Evolutionary conservation across 2,329 filamentous ascomycete species (phyloP).

Genomic region (Epichloe typhina): DNA sequence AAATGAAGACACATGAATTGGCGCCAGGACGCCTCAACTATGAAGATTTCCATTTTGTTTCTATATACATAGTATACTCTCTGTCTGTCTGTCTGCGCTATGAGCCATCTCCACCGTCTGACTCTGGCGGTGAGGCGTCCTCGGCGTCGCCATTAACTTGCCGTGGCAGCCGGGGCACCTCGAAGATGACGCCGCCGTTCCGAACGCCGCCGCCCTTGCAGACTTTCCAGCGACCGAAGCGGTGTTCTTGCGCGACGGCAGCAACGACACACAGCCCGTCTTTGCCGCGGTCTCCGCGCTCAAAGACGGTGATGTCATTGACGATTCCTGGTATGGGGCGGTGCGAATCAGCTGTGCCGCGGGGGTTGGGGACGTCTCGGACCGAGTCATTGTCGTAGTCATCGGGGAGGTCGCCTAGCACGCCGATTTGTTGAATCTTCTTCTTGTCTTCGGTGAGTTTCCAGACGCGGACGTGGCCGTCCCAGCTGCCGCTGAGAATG

Average conservation of each 20-base stretch:
- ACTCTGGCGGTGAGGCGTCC: constrained; percentile 3
- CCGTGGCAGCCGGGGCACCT: constrained; percentile 45
- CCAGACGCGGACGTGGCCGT: constrained; percentile 74
- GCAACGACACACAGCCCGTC: constrained; percentile 72
- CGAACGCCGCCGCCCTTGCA: constrained; percentile 43
- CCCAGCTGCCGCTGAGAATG: constrained; percentile 87
- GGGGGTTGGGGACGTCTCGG: constrained; percentile 9
- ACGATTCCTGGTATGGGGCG: constrained; percentile 56
- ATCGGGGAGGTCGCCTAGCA: constrained; percentile 35
- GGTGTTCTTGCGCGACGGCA: constrained; percentile 77
- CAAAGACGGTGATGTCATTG: constrained; percentile 80
- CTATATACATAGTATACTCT: not conserved
- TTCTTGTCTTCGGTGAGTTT: constrained; percentile 71
- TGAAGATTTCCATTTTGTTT: not conserved
- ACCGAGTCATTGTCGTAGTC: constrained; percentile 17
- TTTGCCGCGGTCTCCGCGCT: constrained; percentile 63
- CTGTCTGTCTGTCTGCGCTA: not conserved
- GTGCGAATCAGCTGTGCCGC: constrained; percentile 4
- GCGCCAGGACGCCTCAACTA: not conserved
- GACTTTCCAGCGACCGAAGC: constrained; percentile 70
- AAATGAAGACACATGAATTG: not conserved
- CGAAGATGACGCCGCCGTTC: constrained; percentile 81
- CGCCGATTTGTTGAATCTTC: constrained; percentile 58
- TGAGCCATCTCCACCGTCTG: constrained; percentile 12
- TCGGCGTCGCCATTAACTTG: constrained; percentile 21